Evolutionary conservation across 2,329 filamentous ascomycete genomes (phyloP).

Genomic region (Paraconiothyrium sp.): DNA sequence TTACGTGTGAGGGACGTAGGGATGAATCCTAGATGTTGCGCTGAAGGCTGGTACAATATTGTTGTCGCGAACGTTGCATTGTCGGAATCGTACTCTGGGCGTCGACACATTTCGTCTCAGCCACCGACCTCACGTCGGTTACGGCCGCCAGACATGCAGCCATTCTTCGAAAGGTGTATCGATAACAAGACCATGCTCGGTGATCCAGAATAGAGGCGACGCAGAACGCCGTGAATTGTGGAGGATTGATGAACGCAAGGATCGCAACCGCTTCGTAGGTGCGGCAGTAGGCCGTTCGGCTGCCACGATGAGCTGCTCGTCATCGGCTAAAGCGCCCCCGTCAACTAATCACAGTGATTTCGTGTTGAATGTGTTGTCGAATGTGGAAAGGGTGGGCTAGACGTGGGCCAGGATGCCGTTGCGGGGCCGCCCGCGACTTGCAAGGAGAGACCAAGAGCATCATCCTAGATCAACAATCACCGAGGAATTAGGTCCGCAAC

Average conservation of each 20-base stretch:
- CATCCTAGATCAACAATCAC: background rate
- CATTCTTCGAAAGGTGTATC: constrained; percentile 29
- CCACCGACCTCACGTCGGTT: constrained; percentile 11
- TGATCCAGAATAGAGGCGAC: constrained; percentile 4
- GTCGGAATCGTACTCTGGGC: constrained; percentile 9
- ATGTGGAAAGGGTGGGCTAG: background rate
- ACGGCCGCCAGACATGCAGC: constrained; percentile 22
- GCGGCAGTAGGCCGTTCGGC: background rate
- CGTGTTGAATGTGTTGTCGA: too few species aligned
- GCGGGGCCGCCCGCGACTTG: background rate
- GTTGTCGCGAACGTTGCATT: constrained; percentile 20
- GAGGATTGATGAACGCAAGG: background rate
- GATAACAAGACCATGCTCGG: constrained; percentile 25
- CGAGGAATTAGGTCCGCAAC: background rate
- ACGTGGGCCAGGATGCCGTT: background rate
- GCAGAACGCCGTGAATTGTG: background rate
- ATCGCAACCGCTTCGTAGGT: background rate
- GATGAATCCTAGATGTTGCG: background rate
- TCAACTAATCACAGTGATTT: background rate
- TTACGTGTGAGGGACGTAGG: constrained; percentile 12
- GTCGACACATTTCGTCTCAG: constrained; percentile 14
- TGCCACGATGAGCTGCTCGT: background rate
- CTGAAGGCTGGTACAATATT: constrained; percentile 20
- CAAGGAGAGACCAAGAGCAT: background rate
- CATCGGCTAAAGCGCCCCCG: background rate